Conservation (phyloP, 441 rosid species). For the Macaranga tanarius region DNA sequence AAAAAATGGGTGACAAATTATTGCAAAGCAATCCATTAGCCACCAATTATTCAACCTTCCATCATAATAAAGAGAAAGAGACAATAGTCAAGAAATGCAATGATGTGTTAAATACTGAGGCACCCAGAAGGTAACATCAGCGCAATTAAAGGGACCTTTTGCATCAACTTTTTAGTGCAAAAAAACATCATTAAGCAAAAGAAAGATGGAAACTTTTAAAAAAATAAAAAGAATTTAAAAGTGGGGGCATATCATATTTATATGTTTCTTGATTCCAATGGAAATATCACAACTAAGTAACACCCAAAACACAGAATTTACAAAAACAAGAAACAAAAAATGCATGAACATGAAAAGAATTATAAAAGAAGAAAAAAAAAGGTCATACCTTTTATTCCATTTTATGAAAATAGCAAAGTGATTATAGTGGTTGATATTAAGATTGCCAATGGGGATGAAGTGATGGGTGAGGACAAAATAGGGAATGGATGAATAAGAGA, state of each 20-base stretch:
- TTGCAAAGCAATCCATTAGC: constrained; percentile 42
- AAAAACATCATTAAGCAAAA: constrained; percentile 12
- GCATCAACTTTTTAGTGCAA: constrained; percentile 34
- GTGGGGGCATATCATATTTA: constrained; percentile 1
- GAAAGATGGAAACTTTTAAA: constrained; percentile 22
- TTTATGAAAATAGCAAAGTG: constrained; percentile 24
- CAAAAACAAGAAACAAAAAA: neutral
- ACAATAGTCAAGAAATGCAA: constrained; percentile 33
- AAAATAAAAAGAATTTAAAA: constrained; percentile 9
- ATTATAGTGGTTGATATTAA: constrained; percentile 20
- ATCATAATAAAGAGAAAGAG: constrained; percentile 37
- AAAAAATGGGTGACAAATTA: constrained; percentile 34
- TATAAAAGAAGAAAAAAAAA: constrained; percentile 8
- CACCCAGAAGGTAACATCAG: constrained; percentile 35
- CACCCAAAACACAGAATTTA: constrained; percentile 1
- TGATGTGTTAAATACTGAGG: constrained; percentile 34
- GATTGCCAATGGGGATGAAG: constrained; percentile 23
- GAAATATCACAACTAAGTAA: constrained; percentile 32
- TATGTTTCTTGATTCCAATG: constrained; percentile 19
- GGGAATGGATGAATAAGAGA: constrained; percentile 8
- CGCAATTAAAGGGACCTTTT: constrained; percentile 58
- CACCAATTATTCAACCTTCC: constrained; percentile 44
- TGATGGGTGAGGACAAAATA: constrained; percentile 19
- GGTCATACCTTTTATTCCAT: constrained; percentile 34
- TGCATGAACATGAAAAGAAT: constrained; percentile 5